Base-by-base conservation (phyloP, 306 rosid genomes). In the Coriaria nepalensis region DNA sequence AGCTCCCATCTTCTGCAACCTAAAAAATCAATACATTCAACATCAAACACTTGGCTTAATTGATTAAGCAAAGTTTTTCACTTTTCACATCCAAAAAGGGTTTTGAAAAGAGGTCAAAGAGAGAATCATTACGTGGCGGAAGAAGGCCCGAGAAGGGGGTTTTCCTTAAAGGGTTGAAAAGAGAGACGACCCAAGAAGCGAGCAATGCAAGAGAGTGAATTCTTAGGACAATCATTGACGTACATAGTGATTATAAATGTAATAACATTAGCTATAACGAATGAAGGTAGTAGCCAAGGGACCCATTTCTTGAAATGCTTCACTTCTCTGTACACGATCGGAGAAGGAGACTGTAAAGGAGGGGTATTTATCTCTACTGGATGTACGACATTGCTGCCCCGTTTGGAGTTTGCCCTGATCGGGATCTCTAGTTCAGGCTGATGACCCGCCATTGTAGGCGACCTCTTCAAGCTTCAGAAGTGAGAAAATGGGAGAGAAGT, bases 121-220 rank as follows among this genome's bases (percentile, higher is more conserved):
- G 11, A 51, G 6, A 40, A 2, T 10, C 6, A 43, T 76, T 53
- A 90, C 97, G 97, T 67, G 14, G 63, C 29, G 0, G 97, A 90
- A 4, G 97, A 84, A 40, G 97, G 97, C 0, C 95, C 97, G 11
- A 90, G 76, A 56, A 90, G 97, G 37, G 95, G 95, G 49, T 84
- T 90, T 65, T 90, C 94, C 40, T 84, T 84, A 40, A 81, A 66
- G 36, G 95, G 92, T 72, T 90, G 97, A 45, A 90, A 84, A 33
- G 97, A 81, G 82, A 90, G 75, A 5, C 97, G 69, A 40, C 82
- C 76, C 32, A 90, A 48, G 53, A 84, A 84, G 12, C 63, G 15
- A 7, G 92, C 97, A 55, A 90, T 59, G 57, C 95, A 90, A 12
- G 82, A 72, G 47, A 74, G 56, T 0, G 95, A 84, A 39, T 84